Evolutionary conservation across 176 grass and related monocot genomes (phyloP), one percentile per base, ranked within the genome.

Genomic region (Microstegium vimineum): DNA sequence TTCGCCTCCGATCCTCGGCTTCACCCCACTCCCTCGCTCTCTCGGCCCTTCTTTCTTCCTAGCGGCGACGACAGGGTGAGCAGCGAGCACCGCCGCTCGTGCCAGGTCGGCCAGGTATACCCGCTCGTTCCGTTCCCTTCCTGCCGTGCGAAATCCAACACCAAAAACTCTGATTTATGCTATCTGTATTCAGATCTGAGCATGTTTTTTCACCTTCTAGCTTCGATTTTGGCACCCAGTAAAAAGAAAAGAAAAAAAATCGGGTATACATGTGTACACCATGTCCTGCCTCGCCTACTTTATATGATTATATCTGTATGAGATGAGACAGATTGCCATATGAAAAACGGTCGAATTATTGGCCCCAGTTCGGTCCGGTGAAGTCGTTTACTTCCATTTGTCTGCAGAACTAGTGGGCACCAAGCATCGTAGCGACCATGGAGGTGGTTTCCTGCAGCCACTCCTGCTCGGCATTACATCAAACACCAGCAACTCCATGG

Each of bases 381-480:
- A 76, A 68, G 42, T 45, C 28, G 1, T 46, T 73, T 82, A 6
- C 18, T 59, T 83, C 57, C 18, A 26, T 28, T 80, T 72, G 12
- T 67, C 62, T 69, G 79, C 85, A 85, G 82, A 88, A 38, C 12
- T 63, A 17, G 77, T 54, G 72, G 15, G 83, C 68, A 0, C 18
- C 42, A 54, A 59, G 33, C 10, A 72, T 80, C 8, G 8, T 41
- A 40, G 66, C 47, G 43, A 42, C 9, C 25, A 91, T 97, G 94
- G 94, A 97, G 74, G 90, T 94, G 42, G 82, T 97, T 23, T 89
- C 91, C 5, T 94, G 74, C 66, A 88, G 89, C 18, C 78, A 87
- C 78, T 77, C 87, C 52, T 87, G 81, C 47, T 78, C 89, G 26
- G 90, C 89, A 82, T 83, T 83, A 75, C 84, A 83, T 77, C 94